Percentiles rank a stretch among this genome's conserved stretches.
phyloP scores from a whole-genome alignment of 1,284 basidiomycete species.

The Trichosporon sp. region DNA sequence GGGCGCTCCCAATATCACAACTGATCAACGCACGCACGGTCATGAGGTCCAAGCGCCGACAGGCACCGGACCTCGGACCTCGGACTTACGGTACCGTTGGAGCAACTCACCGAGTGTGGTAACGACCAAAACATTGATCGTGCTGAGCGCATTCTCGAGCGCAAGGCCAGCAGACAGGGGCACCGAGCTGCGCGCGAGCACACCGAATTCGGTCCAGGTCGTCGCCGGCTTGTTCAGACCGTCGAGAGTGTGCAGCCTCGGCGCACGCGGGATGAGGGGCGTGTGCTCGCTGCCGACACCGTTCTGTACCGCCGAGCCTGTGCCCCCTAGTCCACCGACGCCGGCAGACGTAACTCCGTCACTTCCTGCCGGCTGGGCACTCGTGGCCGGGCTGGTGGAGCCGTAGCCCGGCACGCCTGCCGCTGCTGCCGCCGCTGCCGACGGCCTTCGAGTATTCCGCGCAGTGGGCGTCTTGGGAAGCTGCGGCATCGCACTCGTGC shows the following conservation, averaged over 20 bases:
- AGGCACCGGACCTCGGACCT: too few relatives aligned
- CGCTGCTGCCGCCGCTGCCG: not conserved
- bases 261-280: not conserved
- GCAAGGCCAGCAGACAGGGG: slow-evolving; percentile 20
- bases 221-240: slow-evolving; percentile 19
- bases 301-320: not conserved
- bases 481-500: not conserved
- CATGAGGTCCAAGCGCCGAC: not conserved
- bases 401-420: not conserved
- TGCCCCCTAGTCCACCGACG: not conserved
- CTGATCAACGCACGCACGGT: not conserved
- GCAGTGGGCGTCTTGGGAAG: not conserved
- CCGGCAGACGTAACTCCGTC: not conserved
- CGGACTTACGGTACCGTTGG: too few relatives aligned
- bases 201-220: slow-evolving; percentile 15
- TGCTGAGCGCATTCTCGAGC: slow-evolving; percentile 23
- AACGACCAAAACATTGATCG: slow-evolving; percentile 26
- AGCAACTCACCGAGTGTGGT: slow-evolving; percentile 24
- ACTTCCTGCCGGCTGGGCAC: not conserved
- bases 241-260: slow-evolving; percentile 11
- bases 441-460: not conserved
- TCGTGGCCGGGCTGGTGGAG: not conserved
- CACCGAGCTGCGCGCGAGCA: slow-evolving; percentile 10
- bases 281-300: not conserved
- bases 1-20: not conserved